These are phyloP conservation scores for Ogataea neopini DNA, from an alignment of 805 yeast genomes.

Conservation along the genomic window DNA sequence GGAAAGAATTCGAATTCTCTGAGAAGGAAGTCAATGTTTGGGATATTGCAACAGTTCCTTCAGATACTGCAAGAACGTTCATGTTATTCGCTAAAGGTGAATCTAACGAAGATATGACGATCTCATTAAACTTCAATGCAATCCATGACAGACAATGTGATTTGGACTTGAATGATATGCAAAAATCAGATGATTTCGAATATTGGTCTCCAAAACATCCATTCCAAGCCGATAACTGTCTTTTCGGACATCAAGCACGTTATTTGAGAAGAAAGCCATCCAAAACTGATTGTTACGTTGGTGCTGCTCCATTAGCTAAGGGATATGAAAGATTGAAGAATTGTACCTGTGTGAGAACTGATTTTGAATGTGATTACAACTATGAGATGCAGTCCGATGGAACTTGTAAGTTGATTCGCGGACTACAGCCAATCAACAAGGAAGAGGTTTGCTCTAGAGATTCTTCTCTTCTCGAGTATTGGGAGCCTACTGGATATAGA, in stretches of 20 bases:
- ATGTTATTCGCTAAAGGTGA: conserved; percentile 58
- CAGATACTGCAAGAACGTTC: conserved; percentile 84
- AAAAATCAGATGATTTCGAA: conserved; percentile 54
- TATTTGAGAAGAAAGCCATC: conserved; percentile 61
- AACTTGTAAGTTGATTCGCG: conserved; percentile 81
- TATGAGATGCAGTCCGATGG: conserved; percentile 71
- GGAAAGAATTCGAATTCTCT: conserved; percentile 68
- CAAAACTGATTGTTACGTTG: conserved; percentile 66
- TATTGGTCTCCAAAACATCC: conserved; percentile 65
- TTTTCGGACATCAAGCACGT: conserved; percentile 69
- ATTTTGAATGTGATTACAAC: conserved; percentile 93
- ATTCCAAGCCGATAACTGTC: conserved; percentile 48
- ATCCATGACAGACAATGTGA: conserved; percentile 56
- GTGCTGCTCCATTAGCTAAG: conserved; percentile 57
- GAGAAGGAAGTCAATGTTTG: conserved; percentile 54
- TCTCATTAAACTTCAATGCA: conserved; percentile 58
- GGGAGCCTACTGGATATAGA: conserved; percentile 91
- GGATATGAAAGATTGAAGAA: conserved; percentile 60
- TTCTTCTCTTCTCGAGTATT: conserved; percentile 63
- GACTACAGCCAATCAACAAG: conserved; percentile 66
- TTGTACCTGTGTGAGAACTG: conserved; percentile 84
- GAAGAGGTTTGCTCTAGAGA: conserved; percentile 56
- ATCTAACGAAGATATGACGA: conserved; percentile 32
- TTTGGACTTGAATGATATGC: conserved; percentile 41
- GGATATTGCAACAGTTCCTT: conserved; percentile 88